Evolutionary conservation across 2,329 filamentous ascomycete genomes (phyloP).

Genomic region (Penicillium nordicum): DNA sequence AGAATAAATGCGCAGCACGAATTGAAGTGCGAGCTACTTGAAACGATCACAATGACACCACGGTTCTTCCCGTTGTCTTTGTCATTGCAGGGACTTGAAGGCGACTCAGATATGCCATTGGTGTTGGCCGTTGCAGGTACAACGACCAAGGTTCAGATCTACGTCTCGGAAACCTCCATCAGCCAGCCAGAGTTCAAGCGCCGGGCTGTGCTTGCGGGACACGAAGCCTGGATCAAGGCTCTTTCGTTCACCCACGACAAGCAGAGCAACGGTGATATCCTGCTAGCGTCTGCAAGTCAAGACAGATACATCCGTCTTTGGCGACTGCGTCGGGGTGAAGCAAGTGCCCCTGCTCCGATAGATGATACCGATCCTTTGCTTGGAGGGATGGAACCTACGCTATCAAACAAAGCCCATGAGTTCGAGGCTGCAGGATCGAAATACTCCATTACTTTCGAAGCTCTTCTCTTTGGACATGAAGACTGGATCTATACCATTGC

Average conservation of each 20-base stretch:
- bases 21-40: slow-evolving; percentile 51
- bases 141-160: slow-evolving; percentile 75
- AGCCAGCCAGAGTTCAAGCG: slow-evolving; percentile 58
- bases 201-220: slow-evolving; percentile 75
- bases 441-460: slow-evolving; percentile 88
- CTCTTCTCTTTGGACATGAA: slow-evolving; percentile 87
- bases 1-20: slow-evolving; percentile 46
- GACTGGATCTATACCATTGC: slow-evolving; percentile 94
- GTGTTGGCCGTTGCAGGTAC: slow-evolving; percentile 85
- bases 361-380: slow-evolving; percentile 38
- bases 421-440: slow-evolving; percentile 61
- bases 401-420: slow-evolving; percentile 85
- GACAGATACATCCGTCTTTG: slow-evolving; percentile 96
- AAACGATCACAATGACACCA: slow-evolving; percentile 70
- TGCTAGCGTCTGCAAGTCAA: slow-evolving; percentile 91
- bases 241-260: slow-evolving; percentile 71
- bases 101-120: slow-evolving; percentile 47
- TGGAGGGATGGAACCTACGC: slow-evolving; percentile 58
- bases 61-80: slow-evolving; percentile 79
- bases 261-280: slow-evolving; percentile 58
- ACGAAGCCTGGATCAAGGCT: slow-evolving; percentile 92
- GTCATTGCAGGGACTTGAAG: slow-evolving; percentile 62
- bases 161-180: slow-evolving; percentile 53
- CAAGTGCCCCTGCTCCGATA: slow-evolving; percentile 50
- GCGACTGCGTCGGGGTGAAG: slow-evolving; percentile 71